Base-by-base conservation (phyloP, 148 eudicot genomes). In the Nyssa sinensis region DNA sequence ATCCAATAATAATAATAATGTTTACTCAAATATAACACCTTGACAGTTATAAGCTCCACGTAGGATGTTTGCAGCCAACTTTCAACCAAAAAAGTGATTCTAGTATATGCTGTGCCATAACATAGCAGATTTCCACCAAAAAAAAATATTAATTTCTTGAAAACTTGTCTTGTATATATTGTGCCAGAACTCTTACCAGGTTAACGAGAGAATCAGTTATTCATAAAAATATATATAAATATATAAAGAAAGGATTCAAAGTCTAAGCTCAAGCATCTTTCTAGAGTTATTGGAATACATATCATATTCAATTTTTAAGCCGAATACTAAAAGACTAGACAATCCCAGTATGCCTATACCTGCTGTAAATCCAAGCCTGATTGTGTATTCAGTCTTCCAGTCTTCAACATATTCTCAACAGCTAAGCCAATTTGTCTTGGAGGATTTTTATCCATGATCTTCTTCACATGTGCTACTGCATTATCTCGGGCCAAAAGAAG, bases 281-380 rank as follows among this genome's bases (percentile, higher is more conserved):
- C 59, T n/a, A n/a, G 23, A 55, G 24, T n/a, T 55, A 13, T 13
- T 55, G 25, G 7, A 55, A 55, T 21, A 55, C 25, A 5, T 55
- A 21, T 19, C 59, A 55, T 5, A 19, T 55, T 37, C 9, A 17
- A 29, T 53, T 7, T 24, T 70, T 17, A 24, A n/a, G n/a, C n/a
- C n/a, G n/a, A n/a, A 34, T 24, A 71, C 27, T 2, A 3, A 55
- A 58, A 58, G 17, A 63, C 7, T 71, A 69, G 9, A 47, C 55
- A 77, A 66, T 67, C 30, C 28, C 25, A 66, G 71, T 19, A 66
- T 58, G 71, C 60, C 11, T 63, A 57, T 87, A 95, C 98, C 98
- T 95, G 97, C 75, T 83, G 96, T 61, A 95, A 81, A 78, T 95
- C 98, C 47, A 95, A 82, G 71, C 93, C 84, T 23, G 90, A 80